phyloP scores from a whole-genome alignment of 331 rosid species.

The Rosa hybrid region DNA sequence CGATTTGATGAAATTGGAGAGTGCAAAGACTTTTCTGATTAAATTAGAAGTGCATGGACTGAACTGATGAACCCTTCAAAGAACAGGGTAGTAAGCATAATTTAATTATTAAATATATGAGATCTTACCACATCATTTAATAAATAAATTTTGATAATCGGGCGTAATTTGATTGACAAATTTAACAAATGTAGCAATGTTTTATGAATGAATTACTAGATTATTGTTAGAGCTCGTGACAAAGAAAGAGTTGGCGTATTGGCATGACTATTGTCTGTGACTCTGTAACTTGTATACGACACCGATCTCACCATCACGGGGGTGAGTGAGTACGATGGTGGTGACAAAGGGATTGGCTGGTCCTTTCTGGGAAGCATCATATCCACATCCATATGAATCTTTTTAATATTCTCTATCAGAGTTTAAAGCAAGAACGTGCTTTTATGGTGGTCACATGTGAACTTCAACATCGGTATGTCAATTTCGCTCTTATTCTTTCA shows the following conservation, averaged over 20 bases:
- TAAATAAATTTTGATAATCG: no score
- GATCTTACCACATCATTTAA: no score
- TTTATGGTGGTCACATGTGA: slow-evolving; percentile 21
- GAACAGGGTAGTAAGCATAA: no score
- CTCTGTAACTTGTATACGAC: neutral
- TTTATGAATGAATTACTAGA: neutral
- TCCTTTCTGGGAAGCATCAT: slow-evolving; percentile 2
- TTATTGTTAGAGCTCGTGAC: slow-evolving; percentile 36
- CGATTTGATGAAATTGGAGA: no score
- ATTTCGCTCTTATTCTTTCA: neutral
- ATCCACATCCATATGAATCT: neutral
- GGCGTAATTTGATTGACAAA: no score
- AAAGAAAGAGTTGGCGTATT: slow-evolving; percentile 30
- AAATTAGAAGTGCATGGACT: no score
- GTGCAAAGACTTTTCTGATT: no score
- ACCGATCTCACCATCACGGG: slow-evolving; percentile 61
- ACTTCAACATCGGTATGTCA: neutral
- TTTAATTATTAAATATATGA: no score
- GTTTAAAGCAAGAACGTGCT: neutral
- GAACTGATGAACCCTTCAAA: no score
- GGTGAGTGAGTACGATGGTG: slow-evolving; percentile 16
- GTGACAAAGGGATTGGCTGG: slow-evolving; percentile 18
- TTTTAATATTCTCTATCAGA: neutral
- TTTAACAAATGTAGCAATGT: neutral
- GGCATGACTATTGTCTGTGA: slow-evolving; percentile 26